These are phyloP conservation scores for Saitoella complicata DNA, from an alignment of 805 yeast genomes.

Conservation along the genomic window DNA sequence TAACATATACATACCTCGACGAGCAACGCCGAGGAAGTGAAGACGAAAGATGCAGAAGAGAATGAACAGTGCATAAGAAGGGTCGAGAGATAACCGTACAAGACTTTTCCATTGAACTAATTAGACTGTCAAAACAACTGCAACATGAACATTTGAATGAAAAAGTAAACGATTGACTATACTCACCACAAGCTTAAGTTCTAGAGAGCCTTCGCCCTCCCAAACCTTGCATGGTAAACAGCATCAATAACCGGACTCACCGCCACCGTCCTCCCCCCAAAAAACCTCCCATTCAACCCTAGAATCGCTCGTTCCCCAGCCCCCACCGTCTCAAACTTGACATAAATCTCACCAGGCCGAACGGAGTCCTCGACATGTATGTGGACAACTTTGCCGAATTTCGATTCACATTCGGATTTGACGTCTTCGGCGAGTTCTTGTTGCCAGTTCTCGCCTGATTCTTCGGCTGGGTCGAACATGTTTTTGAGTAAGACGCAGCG, in stretches of 20 bases:
- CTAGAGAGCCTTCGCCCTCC: background rate
- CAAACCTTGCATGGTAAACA: constrained; percentile 18
- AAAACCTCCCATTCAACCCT: constrained; percentile 22
- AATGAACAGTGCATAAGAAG: background rate
- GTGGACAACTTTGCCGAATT: constrained; percentile 21
- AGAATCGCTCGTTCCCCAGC: constrained; percentile 17
- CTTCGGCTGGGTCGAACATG: constrained; percentile 22
- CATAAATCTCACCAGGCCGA: constrained; percentile 20
- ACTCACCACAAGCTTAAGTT: too few relatives aligned
- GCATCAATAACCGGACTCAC: constrained; percentile 19
- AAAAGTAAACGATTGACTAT: too few relatives aligned
- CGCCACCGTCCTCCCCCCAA: constrained; percentile 20
- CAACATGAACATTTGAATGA: too few relatives aligned
- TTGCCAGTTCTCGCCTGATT: constrained; percentile 20
- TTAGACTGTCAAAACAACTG: background rate
- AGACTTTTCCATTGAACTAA: background rate
- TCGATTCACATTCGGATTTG: constrained; percentile 22
- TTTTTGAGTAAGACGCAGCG: constrained; percentile 18
- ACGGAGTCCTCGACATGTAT: constrained; percentile 17
- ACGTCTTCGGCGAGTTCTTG: constrained; percentile 23
- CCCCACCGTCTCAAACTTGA: constrained; percentile 17
- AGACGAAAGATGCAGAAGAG: background rate
- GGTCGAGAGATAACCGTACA: background rate
- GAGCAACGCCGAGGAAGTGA: background rate
- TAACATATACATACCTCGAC: background rate